Conservation (phyloP, 192 early-diverging fungal genomes). For the Backusella sp. region DNA sequence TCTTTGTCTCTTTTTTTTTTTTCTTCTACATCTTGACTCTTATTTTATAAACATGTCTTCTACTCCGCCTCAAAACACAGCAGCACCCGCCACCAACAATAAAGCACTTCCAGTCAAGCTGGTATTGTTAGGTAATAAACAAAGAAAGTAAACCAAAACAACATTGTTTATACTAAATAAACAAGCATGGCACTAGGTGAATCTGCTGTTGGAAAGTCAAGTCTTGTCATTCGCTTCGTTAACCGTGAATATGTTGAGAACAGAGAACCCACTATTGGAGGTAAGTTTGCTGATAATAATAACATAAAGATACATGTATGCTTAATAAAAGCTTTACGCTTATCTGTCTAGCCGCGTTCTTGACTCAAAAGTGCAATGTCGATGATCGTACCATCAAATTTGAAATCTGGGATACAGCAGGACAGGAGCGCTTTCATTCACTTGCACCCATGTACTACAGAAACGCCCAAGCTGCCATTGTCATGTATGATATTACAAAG, state of each 20-base stretch:
- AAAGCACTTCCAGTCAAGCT: slow-evolving; percentile 97
- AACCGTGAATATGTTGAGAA: slow-evolving; percentile 96
- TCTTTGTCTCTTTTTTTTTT: slow-evolving; percentile 10
- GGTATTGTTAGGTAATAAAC: slow-evolving; percentile 77
- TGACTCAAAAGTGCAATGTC: slow-evolving; percentile 92
- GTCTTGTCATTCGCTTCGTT: slow-evolving; percentile 92
- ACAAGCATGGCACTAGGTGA: slow-evolving; percentile 48
- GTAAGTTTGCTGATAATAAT: slow-evolving; percentile 29
- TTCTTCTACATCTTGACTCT: neutral
- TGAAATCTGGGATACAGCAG: slow-evolving; percentile 93
- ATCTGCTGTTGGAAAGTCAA: slow-evolving; percentile 97
- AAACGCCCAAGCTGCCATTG: slow-evolving; percentile 95
- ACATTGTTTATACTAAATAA: neutral
- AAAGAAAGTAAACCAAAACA: too few species aligned
- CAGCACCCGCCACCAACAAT: neutral
- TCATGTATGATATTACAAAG: slow-evolving; percentile 95
- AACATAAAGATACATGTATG: neutral
- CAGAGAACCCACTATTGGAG: slow-evolving; percentile 98
- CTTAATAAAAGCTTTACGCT: too few species aligned
- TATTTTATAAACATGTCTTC: slow-evolving; percentile 15
- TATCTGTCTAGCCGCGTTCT: slow-evolving; percentile 61
- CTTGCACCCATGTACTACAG: slow-evolving; percentile 97
- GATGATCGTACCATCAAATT: slow-evolving; percentile 86
- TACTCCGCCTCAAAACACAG: neutral
- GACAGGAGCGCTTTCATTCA: slow-evolving; percentile 94